phyloP scores from a whole-genome alignment of 495 filamentous ascomycete genomes.

The Aspergillus saccharolyticus region DNA sequence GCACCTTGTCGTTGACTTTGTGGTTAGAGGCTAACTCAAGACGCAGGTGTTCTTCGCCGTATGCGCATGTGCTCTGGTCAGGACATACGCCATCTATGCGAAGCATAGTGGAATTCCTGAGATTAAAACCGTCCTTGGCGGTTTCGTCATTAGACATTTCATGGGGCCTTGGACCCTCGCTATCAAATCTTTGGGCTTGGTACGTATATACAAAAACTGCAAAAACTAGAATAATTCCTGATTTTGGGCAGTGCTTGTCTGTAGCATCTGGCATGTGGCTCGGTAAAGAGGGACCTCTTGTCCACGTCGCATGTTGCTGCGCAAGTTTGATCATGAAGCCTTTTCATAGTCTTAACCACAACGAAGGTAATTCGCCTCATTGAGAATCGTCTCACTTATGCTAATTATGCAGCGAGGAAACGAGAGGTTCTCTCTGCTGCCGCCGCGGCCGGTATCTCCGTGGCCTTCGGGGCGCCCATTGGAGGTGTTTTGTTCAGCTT shows the following conservation, averaged over 20 bases:
- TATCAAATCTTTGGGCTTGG: constrained; percentile 88
- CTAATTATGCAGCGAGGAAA: constrained; percentile 66
- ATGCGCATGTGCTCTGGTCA: constrained; percentile 73
- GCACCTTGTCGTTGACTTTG: not conserved
- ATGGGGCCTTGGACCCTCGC: constrained; percentile 89
- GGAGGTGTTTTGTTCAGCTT: constrained; percentile 90
- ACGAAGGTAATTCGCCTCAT: constrained; percentile 67
- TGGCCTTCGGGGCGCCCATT: constrained; percentile 96
- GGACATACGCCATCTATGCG: constrained; percentile 79
- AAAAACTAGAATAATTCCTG: constrained; percentile 8
- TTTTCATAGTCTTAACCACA: constrained; percentile 74
- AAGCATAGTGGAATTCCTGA: constrained; percentile 97
- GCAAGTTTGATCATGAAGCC: constrained; percentile 93
- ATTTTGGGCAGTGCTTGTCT: constrained; percentile 64
- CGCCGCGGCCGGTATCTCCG: constrained; percentile 90
- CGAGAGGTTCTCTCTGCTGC: constrained; percentile 93
- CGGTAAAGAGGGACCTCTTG: constrained; percentile 95
- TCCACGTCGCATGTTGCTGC: constrained; percentile 97
- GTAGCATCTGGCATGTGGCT: constrained; percentile 96
- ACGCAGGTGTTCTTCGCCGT: constrained; percentile 71
- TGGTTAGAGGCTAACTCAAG: constrained; percentile 18
- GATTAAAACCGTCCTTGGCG: constrained; percentile 94
- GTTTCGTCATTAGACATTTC: constrained; percentile 88
- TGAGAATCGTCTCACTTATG: not conserved
- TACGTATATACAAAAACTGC: constrained; percentile 34